Percentiles rank a stretch among this genome's conserved stretches.
Evolutionary conservation across 108 stramenopile species (phyloP).

Genomic region (Cylindrotheca closterium): DNA sequence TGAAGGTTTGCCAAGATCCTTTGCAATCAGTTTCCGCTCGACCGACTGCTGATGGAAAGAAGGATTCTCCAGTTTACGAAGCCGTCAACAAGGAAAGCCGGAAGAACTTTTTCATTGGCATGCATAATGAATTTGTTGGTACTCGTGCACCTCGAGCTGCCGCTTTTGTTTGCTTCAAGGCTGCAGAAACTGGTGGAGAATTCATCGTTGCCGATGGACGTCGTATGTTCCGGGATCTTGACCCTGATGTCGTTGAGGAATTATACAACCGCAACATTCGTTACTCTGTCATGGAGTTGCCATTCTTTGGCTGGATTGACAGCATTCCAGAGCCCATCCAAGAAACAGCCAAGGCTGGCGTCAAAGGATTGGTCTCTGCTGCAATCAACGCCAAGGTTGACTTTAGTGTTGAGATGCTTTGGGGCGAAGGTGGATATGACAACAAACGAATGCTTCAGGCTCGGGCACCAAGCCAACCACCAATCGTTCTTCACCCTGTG

Average conservation of each 20-base stretch:
- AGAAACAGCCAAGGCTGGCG: constrained; percentile 57
- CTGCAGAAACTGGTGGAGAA: constrained; percentile 87
- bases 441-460: constrained; percentile 85
- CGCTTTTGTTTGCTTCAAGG: constrained; percentile 91
- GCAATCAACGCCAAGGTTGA: constrained; percentile 92
- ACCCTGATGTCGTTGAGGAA: constrained; percentile 66
- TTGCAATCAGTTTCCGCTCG: constrained; percentile 82
- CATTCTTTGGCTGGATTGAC: constrained; percentile 89
- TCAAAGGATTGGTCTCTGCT: constrained; percentile 64
- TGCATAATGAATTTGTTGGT: constrained; percentile 94
- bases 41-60: constrained; percentile 83
- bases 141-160: constrained; percentile 87
- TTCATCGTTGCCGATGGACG: constrained; percentile 89
- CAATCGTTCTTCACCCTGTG: constrained; percentile 82
- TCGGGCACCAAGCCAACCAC: constrained; percentile 81
- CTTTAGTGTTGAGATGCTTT: constrained; percentile 79
- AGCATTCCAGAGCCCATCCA: constrained; percentile 60
- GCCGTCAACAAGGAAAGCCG: constrained; percentile 91
- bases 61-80: constrained; percentile 83
- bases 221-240: constrained; percentile 73
- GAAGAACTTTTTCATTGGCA: constrained; percentile 90
- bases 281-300: constrained; percentile 88
- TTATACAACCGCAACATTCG: constrained; percentile 81
- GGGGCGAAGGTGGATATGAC: constrained; percentile 86
- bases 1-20: constrained; percentile 87